Percentiles rank a stretch among this genome's conserved stretches.
These are phyloP conservation scores for Coemansia asiatica DNA, from an alignment of 192 early-diverging fungal species.

Conservation along the genomic window DNA sequence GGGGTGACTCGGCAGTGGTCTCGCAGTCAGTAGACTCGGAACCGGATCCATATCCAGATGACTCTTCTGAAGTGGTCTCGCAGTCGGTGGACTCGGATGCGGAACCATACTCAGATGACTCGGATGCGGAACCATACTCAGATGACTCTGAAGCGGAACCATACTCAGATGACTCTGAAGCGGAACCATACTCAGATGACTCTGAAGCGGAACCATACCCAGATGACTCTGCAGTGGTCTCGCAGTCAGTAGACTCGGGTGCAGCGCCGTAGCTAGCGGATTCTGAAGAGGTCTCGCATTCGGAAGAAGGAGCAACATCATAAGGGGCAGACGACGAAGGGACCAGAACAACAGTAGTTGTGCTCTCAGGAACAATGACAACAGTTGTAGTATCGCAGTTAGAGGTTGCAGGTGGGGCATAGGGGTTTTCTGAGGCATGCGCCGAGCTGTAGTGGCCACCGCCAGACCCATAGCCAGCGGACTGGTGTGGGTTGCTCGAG, in stretches of 20 bases:
- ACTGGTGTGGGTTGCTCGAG: not conserved
- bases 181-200: not conserved
- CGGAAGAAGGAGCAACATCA: not conserved
- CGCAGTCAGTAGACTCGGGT: not conserved
- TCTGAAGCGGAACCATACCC: not conserved
- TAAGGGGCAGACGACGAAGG: constrained; percentile 15
- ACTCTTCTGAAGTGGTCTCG: too few species aligned
- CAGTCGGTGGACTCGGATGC: too few species aligned
- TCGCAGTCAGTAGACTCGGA: not conserved
- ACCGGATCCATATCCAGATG: too few species aligned
- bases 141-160: not conserved
- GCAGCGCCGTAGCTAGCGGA: constrained; percentile 4
- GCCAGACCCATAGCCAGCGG: constrained; percentile 15
- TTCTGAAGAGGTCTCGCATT: not conserved
- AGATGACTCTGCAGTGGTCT: constrained; percentile 10
- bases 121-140: not conserved
- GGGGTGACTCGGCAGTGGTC: constrained; percentile 2
- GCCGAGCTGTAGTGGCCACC: not conserved
- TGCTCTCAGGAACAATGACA: constrained; percentile 6
- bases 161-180: not conserved
- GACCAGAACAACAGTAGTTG: constrained; percentile 29
- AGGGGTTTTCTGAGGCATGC: not conserved
- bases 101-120: too few species aligned
- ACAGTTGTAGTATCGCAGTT: constrained; percentile 15
- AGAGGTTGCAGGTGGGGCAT: constrained; percentile 3